These are phyloP conservation scores for Chenopodium quinoa DNA, from an alignment of 148 eudicot genomes.

Conservation along the genomic window DNA sequence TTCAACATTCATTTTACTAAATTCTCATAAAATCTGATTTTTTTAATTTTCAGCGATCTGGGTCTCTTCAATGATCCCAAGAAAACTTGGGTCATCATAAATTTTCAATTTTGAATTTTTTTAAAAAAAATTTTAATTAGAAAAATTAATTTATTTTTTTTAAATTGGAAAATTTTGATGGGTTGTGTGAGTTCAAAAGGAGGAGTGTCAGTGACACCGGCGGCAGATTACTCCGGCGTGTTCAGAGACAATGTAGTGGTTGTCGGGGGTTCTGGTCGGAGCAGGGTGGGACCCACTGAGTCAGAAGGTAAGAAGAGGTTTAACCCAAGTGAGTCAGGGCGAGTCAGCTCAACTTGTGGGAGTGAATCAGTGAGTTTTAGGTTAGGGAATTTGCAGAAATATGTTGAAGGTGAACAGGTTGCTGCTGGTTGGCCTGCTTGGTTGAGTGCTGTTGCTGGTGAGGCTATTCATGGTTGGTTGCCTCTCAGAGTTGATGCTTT, in stretches of 20 bases:
- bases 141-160: background rate
- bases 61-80: slow-evolving; percentile 30
- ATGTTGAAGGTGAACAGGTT: slow-evolving; percentile 74
- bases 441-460: slow-evolving; percentile 94
- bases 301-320: background rate
- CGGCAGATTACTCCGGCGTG: slow-evolving; percentile 66
- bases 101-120: background rate
- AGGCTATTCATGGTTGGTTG: slow-evolving; percentile 95
- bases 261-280: slow-evolving; percentile 41
- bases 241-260: slow-evolving; percentile 43
- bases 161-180: slow-evolving; percentile 30
- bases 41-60: slow-evolving; percentile 34
- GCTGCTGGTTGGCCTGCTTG: slow-evolving; percentile 99
- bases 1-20: background rate
- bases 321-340: slow-evolving; percentile 37
- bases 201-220: slow-evolving; percentile 82
- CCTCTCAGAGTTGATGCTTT: slow-evolving; percentile 73
- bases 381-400: slow-evolving; percentile 75
- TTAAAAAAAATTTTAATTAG: background rate
- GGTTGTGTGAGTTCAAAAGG: slow-evolving; percentile 95
- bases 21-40: background rate
- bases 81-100: background rate
- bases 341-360: slow-evolving; percentile 48
- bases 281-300: slow-evolving; percentile 26
- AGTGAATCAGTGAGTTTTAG: slow-evolving; percentile 75